Conservation (phyloP, 23 red algal species). For the Cyanidiococcus yangmingshanensis region DNA sequence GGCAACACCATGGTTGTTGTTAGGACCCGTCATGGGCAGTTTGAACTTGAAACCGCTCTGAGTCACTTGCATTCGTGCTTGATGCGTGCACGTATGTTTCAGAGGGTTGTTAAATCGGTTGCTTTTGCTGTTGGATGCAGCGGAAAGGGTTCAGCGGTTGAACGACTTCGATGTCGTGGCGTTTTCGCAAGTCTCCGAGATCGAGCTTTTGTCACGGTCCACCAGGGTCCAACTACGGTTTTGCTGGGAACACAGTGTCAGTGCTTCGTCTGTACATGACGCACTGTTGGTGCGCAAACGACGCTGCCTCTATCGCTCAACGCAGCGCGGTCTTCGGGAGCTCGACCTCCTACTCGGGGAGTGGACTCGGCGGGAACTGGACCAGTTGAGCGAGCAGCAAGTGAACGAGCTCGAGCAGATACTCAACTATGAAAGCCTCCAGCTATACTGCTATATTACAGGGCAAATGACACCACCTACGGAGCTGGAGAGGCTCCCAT, state of each 20-base stretch:
- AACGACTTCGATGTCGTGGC: too few species aligned
- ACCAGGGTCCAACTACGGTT: too few species aligned
- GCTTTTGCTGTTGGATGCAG: too few species aligned
- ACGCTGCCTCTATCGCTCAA: slow-evolving; percentile 60
- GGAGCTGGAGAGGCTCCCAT: neutral
- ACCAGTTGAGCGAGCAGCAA: slow-evolving; percentile 1
- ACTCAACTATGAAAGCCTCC: slow-evolving; percentile 52
- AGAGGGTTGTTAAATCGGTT: too few species aligned
- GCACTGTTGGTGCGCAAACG: slow-evolving; percentile 36
- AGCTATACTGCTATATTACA: slow-evolving; percentile 57
- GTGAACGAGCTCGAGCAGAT: slow-evolving; percentile 46
- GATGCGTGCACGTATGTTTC: too few species aligned
- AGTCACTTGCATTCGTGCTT: too few species aligned
- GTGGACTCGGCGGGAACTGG: slow-evolving; percentile 47
- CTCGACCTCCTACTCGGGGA: slow-evolving; percentile 78
- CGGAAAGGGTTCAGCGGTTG: too few species aligned
- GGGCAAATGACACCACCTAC: slow-evolving; percentile 42
- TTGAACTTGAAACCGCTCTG: too few species aligned
- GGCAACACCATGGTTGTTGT: too few species aligned
- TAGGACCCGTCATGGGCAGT: too few species aligned
- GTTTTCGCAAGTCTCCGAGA: too few species aligned
- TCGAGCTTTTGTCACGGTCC: too few species aligned
- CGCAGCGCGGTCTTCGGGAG: slow-evolving; percentile 76
- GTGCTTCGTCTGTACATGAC: neutral
- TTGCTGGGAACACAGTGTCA: neutral